Base-by-base conservation (phyloP, 805 yeast genomes). In the Wickerhamomyces canadensis region DNA sequence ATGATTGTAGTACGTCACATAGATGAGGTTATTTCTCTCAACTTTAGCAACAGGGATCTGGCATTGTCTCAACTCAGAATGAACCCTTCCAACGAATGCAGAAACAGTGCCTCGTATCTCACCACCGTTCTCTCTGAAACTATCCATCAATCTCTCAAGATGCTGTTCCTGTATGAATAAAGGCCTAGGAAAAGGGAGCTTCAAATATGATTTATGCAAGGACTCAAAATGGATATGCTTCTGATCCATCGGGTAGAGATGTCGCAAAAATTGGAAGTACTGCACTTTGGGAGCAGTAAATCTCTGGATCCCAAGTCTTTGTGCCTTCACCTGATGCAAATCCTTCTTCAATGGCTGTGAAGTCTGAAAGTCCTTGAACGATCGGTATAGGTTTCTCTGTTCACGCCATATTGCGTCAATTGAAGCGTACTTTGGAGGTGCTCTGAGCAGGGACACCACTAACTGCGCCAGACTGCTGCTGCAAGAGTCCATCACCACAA, bases 151-250 rank as follows among this genome's bases (percentile, higher is more conserved):
- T 10, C 45, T 51, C 41, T 64, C 68, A 18, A 64, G 45, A 37
- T 63, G 61, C 9, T 34, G 41, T 1, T 54, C 42, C 5, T 45
- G 40, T 15, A 65, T 50, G 30, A 54, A 53, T 12, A 43, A 34
- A 6, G 67, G 63, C 23, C 56, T 55, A 11, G 64, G 65, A 15
- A 41, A 30, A 3, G 70, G 70, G 5, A 65, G 38, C 2, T 35
- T 19, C 12, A 48, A 27, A 41, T 61, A 62, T 3, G 51, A 51
- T 1, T 40, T 31, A 27, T 39, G 55, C 8, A 59, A 36, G n/a
- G 30, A 22, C 12, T 35, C 31, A 30, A 43, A 45, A 27, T 39
- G 21, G 11, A 48, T 38, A 25, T 27, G 16, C 4, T 22, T 9
- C 2, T 37, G 36, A 7, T 18, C 31, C 13, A 36, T 11, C 2